These are phyloP conservation scores for Paramecium primaurelia DNA, from an alignment of 73 alveolate genomes.

Conservation along the genomic window DNA sequence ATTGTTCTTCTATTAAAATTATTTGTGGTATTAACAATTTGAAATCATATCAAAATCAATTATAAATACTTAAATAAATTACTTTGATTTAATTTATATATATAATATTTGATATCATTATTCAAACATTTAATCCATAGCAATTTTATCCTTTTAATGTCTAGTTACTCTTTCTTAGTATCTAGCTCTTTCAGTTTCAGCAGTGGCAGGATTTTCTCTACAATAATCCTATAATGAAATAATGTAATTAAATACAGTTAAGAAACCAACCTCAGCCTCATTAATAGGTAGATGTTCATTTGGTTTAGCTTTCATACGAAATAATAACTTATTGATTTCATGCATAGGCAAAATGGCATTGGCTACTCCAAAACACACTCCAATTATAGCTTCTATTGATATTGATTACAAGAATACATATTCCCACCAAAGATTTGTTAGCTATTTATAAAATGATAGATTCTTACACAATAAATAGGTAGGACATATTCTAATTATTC, in stretches of 20 bases:
- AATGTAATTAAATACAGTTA: background rate
- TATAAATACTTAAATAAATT: background rate
- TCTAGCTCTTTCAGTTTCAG: conserved; percentile 22
- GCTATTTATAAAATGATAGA: background rate
- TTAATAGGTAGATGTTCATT: background rate
- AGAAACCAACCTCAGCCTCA: conserved; percentile 34
- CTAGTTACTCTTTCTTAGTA: background rate
- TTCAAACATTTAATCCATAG: background rate
- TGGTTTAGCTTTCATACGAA: conserved; percentile 7
- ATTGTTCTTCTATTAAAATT: background rate
- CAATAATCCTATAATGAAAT: conserved; percentile 40
- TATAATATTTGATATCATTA: background rate
- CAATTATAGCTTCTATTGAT: background rate
- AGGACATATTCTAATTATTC: conserved; percentile 51
- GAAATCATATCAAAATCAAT: background rate
- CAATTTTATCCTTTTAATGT: background rate
- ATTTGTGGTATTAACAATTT: background rate
- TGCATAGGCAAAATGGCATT: conserved; percentile 58
- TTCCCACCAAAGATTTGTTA: conserved; percentile 33
- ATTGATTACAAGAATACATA: background rate
- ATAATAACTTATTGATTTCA: conserved; percentile 29
- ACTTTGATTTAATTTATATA: background rate
- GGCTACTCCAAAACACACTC: background rate
- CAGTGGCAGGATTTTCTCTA: conserved; percentile 63
- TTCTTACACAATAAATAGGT: conserved; percentile 48